Percentiles rank a stretch among this genome's conserved stretches.
Conservation (phyloP, 768 basidiomycete genomes). For the Amanita molliuscula region DNA sequence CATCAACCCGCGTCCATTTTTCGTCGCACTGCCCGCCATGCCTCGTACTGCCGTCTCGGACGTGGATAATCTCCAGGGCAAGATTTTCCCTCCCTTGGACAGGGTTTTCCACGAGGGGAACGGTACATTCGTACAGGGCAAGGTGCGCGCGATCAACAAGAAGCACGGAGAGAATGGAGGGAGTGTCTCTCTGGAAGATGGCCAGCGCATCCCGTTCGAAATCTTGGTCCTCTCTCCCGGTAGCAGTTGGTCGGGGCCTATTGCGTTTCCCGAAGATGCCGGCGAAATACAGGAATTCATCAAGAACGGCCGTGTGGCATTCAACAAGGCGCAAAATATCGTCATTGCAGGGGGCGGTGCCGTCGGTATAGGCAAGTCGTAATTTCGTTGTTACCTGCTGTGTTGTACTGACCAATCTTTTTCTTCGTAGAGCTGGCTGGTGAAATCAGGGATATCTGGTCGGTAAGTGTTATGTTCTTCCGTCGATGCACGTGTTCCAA, state of each 20-base stretch:
- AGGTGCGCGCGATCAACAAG: slow-evolving; percentile 17
- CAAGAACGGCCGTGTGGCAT: slow-evolving; percentile 10
- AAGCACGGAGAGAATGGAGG: slow-evolving; percentile 23
- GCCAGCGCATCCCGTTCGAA: slow-evolving; percentile 34
- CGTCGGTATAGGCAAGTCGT: slow-evolving; percentile 21
- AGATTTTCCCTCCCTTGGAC: slow-evolving; percentile 33
- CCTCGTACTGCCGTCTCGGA: slow-evolving; percentile 38
- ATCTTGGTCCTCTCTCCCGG: slow-evolving; percentile 51
- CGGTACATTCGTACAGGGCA: slow-evolving; percentile 28
- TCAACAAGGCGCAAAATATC: slow-evolving; percentile 24
- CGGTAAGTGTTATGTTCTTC: slow-evolving; percentile 12
- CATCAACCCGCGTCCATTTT: slow-evolving; percentile 37
- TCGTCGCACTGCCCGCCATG: slow-evolving; percentile 34
- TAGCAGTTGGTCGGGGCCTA: slow-evolving; percentile 31
- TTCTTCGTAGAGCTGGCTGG: slow-evolving; percentile 16
- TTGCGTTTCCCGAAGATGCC: slow-evolving; percentile 19
- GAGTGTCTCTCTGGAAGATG: slow-evolving; percentile 31
- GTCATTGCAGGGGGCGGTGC: slow-evolving; percentile 32
- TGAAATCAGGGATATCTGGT: slow-evolving; percentile 20
- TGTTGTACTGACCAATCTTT: background rate
- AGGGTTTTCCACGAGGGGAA: slow-evolving; percentile 32
- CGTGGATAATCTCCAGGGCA: slow-evolving; percentile 20
- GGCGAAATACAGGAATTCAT: slow-evolving; percentile 17
- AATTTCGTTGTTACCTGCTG: slow-evolving; percentile 5
- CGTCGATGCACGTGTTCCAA: background rate